Evolutionary conservation across 1,284 basidiomycete species (phyloP), one percentile per base, ranked within the genome.

Genomic region (Dichomitus squalens): DNA sequence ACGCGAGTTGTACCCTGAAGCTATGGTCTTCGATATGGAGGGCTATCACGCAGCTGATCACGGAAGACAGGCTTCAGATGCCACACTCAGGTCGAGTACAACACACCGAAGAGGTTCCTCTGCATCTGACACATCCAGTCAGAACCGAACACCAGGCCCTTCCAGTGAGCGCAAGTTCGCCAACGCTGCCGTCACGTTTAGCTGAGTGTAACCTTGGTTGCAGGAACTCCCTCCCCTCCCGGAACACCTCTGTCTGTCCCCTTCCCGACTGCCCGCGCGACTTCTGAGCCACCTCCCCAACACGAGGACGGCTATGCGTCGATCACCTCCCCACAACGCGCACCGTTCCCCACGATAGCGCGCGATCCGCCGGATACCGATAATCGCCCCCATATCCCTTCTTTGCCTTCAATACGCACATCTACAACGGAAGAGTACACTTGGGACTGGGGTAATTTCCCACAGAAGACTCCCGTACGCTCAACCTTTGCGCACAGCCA

Each of bases 371-470:
- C 63, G 0, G 53, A 46, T n/a, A 36, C 52, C 7, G 57, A 62
- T 4, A 43, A 57, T 43, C 69, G 57, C 59, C 66, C 55, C 39
- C 67, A 49, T 9, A 55, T 63, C 61, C 59, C 54, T 55, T 59
- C 44, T 50, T 58, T 56, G 25, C 47, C 49, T 18, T 52, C 52
- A 31, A 40, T 35, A 21, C 62, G 55, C 18, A 18, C 68, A 4
- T 35, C 64, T 11, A 61, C 69, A 0, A 63, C 79, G 3, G 84
- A 84, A 54, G 86, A 89, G 66, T 92, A 92, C 67, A 88, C 87
- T 3, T 93, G 90, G 91, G 90, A 93, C 63, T 92, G 90, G 91
- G 90, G 90, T 34, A 86, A 81, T 18, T 92, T 93, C 66, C 91
- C 90, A n/a, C 87, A 88, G 66, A 87, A 83, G 20, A 90, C 89